Percentiles rank a stretch among this genome's conserved stretches.
phyloP scores from a whole-genome alignment of 805 yeast species.

The Candida andamanensis region DNA sequence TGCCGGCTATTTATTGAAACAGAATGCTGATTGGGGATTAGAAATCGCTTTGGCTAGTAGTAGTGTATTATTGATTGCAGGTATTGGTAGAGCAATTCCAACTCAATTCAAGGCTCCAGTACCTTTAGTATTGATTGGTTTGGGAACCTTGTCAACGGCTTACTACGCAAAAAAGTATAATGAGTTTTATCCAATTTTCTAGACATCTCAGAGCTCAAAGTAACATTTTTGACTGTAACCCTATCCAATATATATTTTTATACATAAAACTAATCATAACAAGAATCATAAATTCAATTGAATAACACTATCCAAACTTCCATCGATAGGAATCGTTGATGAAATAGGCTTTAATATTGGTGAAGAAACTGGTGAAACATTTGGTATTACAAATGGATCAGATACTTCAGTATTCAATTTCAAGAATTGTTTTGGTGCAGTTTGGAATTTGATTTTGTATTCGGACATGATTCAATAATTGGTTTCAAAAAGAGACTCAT shows the following conservation, averaged over 20 bases:
- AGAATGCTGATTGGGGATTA: slow-evolving; percentile 75
- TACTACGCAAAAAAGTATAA: slow-evolving; percentile 74
- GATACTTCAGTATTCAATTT: slow-evolving; percentile 51
- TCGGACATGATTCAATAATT: slow-evolving; percentile 8
- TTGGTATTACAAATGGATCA: slow-evolving; percentile 62
- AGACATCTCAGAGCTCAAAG: too few relatives aligned
- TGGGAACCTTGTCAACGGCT: slow-evolving; percentile 60
- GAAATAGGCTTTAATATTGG: slow-evolving; percentile 9
- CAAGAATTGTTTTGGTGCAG: slow-evolving; percentile 35
- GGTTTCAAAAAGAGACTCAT: background rate
- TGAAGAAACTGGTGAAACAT: slow-evolving; percentile 50
- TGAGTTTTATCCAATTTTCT: slow-evolving; percentile 51
- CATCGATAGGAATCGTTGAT: too few relatives aligned
- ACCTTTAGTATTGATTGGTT: slow-evolving; percentile 57
- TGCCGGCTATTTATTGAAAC: slow-evolving; percentile 69
- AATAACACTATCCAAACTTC: too few relatives aligned
- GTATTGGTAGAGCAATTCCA: slow-evolving; percentile 63
- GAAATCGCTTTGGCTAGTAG: slow-evolving; percentile 76
- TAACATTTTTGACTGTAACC: too few relatives aligned
- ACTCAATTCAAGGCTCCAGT: slow-evolving; percentile 64
- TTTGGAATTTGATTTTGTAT: slow-evolving; percentile 9
- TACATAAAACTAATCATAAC: too few relatives aligned
- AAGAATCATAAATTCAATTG: too few relatives aligned
- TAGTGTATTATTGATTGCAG: slow-evolving; percentile 59
- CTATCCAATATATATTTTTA: too few relatives aligned